Percentiles rank a stretch among this genome's conserved stretches.
Evolutionary conservation across 768 basidiomycete species (phyloP).

Genomic region (Paxillus rubicundulus): DNA sequence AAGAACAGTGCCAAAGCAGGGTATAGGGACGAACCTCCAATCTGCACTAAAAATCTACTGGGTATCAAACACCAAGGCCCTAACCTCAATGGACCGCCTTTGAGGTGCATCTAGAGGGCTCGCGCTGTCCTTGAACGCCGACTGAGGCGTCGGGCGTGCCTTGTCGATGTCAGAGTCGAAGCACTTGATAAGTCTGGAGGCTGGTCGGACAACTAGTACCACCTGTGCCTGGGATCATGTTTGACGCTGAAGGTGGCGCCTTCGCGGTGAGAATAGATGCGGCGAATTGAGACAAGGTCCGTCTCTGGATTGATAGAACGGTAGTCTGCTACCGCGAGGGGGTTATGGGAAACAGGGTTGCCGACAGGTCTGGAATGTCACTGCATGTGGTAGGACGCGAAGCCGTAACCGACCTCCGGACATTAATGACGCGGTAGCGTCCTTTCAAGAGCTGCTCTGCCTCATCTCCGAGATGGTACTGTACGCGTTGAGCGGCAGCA

Average conservation of each 20-base stretch:
- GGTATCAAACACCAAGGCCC: conserved; percentile 41
- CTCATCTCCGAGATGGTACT: conserved; percentile 38
- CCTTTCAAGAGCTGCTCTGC: conserved; percentile 41
- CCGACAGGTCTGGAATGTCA: conserved; percentile 31
- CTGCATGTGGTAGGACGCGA: not conserved
- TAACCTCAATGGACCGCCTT: conserved; percentile 44
- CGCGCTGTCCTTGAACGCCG: conserved; percentile 38
- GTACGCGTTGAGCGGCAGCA: conserved; percentile 37
- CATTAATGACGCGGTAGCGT: conserved; percentile 45
- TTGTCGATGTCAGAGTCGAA: conserved; percentile 41
- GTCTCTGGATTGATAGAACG: conserved; percentile 32
- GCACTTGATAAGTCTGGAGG: conserved; percentile 45
- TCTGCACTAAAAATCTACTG: conserved; percentile 23
- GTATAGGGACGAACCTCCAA: not conserved
- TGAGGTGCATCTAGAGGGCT: conserved; percentile 35
- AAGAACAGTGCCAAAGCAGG: not conserved
- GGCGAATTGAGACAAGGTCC: conserved; percentile 38
- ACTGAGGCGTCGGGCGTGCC: conserved; percentile 42
- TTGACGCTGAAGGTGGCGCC: conserved; percentile 37
- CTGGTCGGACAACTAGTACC: conserved; percentile 41
- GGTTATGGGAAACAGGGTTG: conserved; percentile 38
- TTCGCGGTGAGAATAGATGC: conserved; percentile 34
- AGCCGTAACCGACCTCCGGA: conserved; percentile 35
- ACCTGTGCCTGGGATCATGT: conserved; percentile 36
- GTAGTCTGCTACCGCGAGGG: conserved; percentile 43